Evolutionary conservation across 2,329 filamentous ascomycete genomes (phyloP).

Genomic region (Cercospora sp.): DNA sequence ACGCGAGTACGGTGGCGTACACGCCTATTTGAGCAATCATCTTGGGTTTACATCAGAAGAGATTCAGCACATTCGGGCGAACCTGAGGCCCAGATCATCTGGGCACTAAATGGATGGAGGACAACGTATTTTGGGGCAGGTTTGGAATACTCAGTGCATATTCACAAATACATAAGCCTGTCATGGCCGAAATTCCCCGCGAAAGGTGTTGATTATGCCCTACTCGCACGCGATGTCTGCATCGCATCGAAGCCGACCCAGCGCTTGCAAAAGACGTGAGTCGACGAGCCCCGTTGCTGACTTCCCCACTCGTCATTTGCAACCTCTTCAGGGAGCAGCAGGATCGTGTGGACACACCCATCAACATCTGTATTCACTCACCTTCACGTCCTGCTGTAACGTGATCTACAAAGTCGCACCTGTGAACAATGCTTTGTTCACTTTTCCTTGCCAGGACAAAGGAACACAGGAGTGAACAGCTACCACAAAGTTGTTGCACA

Average conservation of each 20-base stretch:
- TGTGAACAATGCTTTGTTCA: conserved; percentile 2
- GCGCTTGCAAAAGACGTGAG: neutral
- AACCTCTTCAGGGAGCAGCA: neutral
- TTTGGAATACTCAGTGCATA: neutral
- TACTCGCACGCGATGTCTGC: too few relatives aligned
- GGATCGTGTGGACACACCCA: neutral
- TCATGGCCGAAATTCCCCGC: too few relatives aligned
- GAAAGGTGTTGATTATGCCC: neutral
- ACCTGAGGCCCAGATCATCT: neutral
- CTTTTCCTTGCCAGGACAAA: neutral
- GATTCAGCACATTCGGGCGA: neutral
- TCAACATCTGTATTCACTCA: neutral
- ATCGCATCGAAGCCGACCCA: neutral
- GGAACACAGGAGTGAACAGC: neutral
- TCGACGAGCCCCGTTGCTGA: neutral
- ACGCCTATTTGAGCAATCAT: neutral
- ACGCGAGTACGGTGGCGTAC: neutral
- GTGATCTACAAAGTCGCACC: neutral
- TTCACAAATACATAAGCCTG: neutral
- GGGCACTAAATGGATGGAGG: neutral
- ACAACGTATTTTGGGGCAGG: neutral
- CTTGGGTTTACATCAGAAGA: neutral
- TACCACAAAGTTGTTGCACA: neutral
- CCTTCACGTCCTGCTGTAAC: neutral
- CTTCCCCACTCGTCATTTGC: neutral